Evolutionary conservation across 2,329 filamentous ascomycete genomes (phyloP).

Genomic region (Colletotrichum shisoi): DNA sequence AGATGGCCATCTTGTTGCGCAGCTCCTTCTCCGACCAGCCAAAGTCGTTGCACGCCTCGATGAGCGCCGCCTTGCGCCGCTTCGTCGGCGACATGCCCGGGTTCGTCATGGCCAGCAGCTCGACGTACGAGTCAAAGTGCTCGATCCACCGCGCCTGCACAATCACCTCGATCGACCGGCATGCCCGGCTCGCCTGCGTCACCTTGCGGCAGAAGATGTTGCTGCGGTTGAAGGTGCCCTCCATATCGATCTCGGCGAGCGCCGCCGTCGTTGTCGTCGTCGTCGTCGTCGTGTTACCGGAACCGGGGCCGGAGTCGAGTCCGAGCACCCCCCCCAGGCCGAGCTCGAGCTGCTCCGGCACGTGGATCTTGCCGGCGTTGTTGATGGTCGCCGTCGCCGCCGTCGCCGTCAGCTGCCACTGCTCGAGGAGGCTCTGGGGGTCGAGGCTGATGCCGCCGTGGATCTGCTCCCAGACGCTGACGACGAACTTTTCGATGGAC

Average conservation of each 20-base stretch:
- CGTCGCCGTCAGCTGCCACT: slow-evolving; percentile 41
- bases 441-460: slow-evolving; percentile 45
- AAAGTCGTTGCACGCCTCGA: slow-evolving; percentile 62
- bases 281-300: too few relatives aligned
- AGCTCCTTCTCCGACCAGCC: slow-evolving; percentile 66
- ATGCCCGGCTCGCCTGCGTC: slow-evolving; percentile 58
- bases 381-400: slow-evolving; percentile 40
- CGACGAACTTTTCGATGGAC: slow-evolving; percentile 46
- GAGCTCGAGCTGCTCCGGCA: slow-evolving; percentile 34
- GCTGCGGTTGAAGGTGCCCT: slow-evolving; percentile 45
- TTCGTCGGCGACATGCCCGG: slow-evolving; percentile 55
- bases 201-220: slow-evolving; percentile 48
- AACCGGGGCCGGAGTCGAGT: too few relatives aligned
- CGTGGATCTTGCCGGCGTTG: slow-evolving; percentile 36
- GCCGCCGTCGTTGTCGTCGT: background rate
- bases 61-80: slow-evolving; percentile 60
- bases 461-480: slow-evolving; percentile 49
- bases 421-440: slow-evolving; percentile 45
- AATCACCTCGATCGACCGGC: slow-evolving; percentile 65
- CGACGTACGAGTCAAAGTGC: slow-evolving; percentile 61
- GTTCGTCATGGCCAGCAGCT: slow-evolving; percentile 50
- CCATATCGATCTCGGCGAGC: slow-evolving; percentile 28
- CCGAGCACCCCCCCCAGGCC: background rate
- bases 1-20: slow-evolving; percentile 59
- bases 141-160: slow-evolving; percentile 66